Percentiles rank a stretch among this genome's conserved stretches.
These are phyloP conservation scores for Rhizopogon sp. DNA, from an alignment of 768 basidiomycete species.

Conservation along the genomic window DNA sequence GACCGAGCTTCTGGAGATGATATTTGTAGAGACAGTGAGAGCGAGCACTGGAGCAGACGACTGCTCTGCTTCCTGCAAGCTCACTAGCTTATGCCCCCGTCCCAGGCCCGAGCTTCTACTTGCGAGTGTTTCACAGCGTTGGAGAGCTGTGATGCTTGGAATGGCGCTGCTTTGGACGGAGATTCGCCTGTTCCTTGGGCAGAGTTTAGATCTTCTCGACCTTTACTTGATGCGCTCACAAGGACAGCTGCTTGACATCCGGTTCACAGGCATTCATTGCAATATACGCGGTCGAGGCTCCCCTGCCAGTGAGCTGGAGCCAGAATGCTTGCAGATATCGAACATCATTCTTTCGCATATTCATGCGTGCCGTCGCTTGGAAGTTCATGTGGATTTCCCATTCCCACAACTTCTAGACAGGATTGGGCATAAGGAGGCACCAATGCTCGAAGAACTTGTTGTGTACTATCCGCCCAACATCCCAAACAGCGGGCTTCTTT, in stretches of 20 bases:
- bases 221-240: slow-evolving; percentile 22
- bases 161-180: slow-evolving; percentile 37
- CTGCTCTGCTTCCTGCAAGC: background rate
- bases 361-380: slow-evolving; percentile 20
- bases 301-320: slow-evolving; percentile 4
- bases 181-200: slow-evolving; percentile 20
- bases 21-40: slow-evolving; percentile 16
- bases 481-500: background rate
- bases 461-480: slow-evolving; percentile 17
- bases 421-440: slow-evolving; percentile 16
- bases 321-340: slow-evolving; percentile 18
- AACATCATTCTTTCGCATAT: slow-evolving; percentile 22
- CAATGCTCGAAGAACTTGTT: slow-evolving; percentile 20
- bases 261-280: slow-evolving; percentile 17
- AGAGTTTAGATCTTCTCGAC: slow-evolving; percentile 20
- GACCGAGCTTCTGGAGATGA: slow-evolving; percentile 21
- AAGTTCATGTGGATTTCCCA: slow-evolving; percentile 18
- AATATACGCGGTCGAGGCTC: slow-evolving; percentile 11
- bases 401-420: slow-evolving; percentile 20
- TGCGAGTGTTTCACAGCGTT: slow-evolving; percentile 37
- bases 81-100: background rate
- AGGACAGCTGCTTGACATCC: slow-evolving; percentile 16
- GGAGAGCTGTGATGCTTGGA: slow-evolving; percentile 35
- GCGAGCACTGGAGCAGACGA: slow-evolving; percentile 2
- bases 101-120: slow-evolving; percentile 27